A percentile compares a stretch with the other conserved stretches of the same genome.
Conservation (phyloP, 495 filamentous ascomycete genomes). For the Pseudomonodictys pantanalensis region DNA sequence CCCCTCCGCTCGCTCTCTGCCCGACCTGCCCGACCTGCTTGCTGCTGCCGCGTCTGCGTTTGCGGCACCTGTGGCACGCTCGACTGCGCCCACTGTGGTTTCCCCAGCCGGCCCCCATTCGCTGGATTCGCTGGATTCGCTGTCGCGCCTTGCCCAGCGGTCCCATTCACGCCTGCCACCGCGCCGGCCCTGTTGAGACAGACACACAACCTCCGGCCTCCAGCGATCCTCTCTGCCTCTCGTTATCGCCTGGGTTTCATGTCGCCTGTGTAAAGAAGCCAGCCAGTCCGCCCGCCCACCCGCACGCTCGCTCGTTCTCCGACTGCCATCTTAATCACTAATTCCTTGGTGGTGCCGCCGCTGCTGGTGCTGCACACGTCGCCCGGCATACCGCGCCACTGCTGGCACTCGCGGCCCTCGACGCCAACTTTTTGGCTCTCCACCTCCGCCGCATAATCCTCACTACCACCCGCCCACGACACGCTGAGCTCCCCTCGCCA, state of each 20-base stretch:
- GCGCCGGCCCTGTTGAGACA: conserved; percentile 14
- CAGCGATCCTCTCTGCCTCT: no score
- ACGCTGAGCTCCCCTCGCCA: conserved; percentile 21
- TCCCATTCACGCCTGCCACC: conserved; percentile 10
- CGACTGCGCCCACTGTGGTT: conserved; percentile 8
- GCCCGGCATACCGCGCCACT: background rate
- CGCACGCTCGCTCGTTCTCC: conserved; percentile 32
- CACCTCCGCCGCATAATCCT: conserved; percentile 7
- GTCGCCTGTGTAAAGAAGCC: conserved; percentile 25
- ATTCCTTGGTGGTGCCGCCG: conserved; percentile 22
- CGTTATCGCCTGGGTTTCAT: conserved; percentile 33
- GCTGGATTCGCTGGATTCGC: no score
- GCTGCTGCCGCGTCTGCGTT: no score
- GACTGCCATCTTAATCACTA: conserved; percentile 34
- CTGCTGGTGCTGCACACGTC: background rate
- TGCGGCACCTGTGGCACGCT: conserved; percentile 15
- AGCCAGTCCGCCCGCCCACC: conserved; percentile 9
- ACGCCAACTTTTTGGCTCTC: conserved; percentile 29
- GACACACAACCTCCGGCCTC: conserved; percentile 11
- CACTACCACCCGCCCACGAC: conserved; percentile 5
- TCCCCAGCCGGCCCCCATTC: conserved; percentile 17
- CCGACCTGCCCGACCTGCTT: background rate
- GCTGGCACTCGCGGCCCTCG: conserved; percentile 5
- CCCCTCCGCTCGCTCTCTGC: no score
- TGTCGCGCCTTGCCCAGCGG: conserved; percentile 14